These are phyloP conservation scores for Mortierella sp. DNA, from an alignment of 371 early-diverging fungal species.

Conservation along the genomic window DNA sequence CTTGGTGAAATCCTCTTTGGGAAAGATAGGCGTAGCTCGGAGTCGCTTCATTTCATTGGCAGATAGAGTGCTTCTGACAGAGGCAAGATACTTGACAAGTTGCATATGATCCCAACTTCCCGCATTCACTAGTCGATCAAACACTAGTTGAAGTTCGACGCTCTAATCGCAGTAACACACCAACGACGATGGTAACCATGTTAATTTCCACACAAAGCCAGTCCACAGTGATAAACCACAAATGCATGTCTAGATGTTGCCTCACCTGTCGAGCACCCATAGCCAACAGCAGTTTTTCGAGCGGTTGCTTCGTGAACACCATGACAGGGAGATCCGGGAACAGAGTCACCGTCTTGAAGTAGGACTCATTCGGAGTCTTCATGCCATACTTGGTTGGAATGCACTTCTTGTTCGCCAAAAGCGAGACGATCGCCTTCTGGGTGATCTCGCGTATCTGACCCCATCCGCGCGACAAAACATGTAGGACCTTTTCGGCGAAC, in stretches of 20 bases:
- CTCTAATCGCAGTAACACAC: conserved; percentile 57
- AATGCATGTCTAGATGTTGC: too few relatives aligned
- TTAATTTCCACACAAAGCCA: too few relatives aligned
- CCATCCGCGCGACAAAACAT: conserved; percentile 65
- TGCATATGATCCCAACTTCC: conserved; percentile 91
- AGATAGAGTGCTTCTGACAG: conserved; percentile 72
- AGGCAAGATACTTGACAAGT: conserved; percentile 83
- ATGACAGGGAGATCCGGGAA: conserved; percentile 87
- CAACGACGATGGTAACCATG: too few relatives aligned
- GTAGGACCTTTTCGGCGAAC: conserved; percentile 76
- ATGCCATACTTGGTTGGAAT: conserved; percentile 82
- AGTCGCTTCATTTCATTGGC: conserved; percentile 71
- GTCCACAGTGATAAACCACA: neutral
- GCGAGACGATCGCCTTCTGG: conserved; percentile 60
- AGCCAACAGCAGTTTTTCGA: conserved; percentile 68
- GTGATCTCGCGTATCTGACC: conserved; percentile 52
- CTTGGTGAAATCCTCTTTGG: conserved; percentile 56
- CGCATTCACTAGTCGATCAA: conserved; percentile 81
- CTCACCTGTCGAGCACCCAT: conserved; percentile 85
- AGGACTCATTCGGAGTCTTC: conserved; percentile 74
- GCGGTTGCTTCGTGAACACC: conserved; percentile 61
- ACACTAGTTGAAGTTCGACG: conserved; percentile 87
- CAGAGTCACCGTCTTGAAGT: conserved; percentile 82
- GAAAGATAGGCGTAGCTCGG: conserved; percentile 77
- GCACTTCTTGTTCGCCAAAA: conserved; percentile 65